A percentile compares a stretch with the other conserved stretches of the same genome.
These are phyloP conservation scores for Blastobotrys apis DNA, from an alignment of 1,139 yeast species.

Conservation along the genomic window DNA sequence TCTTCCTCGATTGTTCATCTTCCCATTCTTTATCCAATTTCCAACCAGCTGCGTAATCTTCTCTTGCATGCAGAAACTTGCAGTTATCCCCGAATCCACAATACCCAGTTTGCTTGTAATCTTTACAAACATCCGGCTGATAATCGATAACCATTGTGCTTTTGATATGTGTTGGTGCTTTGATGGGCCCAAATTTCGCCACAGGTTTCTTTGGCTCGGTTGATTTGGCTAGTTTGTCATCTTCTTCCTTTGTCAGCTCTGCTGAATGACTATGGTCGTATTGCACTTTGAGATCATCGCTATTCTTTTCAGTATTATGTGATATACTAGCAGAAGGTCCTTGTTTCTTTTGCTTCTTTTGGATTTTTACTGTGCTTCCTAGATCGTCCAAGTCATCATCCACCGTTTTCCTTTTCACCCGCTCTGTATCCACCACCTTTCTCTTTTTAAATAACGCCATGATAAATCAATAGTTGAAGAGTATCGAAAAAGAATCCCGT, in stretches of 20 bases:
- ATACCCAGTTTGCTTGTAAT: constrained; percentile 83
- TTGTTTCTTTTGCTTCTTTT: constrained; percentile 8
- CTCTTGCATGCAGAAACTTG: constrained; percentile 86
- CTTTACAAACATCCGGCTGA: constrained; percentile 94
- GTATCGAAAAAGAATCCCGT: neutral
- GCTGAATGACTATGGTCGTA: constrained; percentile 25
- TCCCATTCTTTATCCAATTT: constrained; percentile 76
- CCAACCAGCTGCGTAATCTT: constrained; percentile 74
- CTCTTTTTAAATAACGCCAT: constrained; percentile 36
- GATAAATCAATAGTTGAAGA: neutral
- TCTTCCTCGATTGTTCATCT: constrained; percentile 15
- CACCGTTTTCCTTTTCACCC: constrained; percentile 8
- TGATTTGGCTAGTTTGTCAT: constrained; percentile 16
- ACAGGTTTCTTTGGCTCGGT: constrained; percentile 15
- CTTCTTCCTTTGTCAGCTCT: constrained; percentile 38
- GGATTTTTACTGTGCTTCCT: constrained; percentile 3
- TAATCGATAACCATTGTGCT: constrained; percentile 81
- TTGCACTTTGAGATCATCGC: constrained; percentile 20
- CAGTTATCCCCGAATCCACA: constrained; percentile 99
- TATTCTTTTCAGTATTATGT: constrained; percentile 1
- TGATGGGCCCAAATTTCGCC: constrained; percentile 25
- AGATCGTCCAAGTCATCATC: constrained; percentile 10
- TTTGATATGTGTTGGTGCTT: constrained; percentile 49
- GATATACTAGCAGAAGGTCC: neutral
- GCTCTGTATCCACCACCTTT: constrained; percentile 12